Conservation (phyloP, 2,329 filamentous ascomycete genomes). For the Penicillium sp. region DNA sequence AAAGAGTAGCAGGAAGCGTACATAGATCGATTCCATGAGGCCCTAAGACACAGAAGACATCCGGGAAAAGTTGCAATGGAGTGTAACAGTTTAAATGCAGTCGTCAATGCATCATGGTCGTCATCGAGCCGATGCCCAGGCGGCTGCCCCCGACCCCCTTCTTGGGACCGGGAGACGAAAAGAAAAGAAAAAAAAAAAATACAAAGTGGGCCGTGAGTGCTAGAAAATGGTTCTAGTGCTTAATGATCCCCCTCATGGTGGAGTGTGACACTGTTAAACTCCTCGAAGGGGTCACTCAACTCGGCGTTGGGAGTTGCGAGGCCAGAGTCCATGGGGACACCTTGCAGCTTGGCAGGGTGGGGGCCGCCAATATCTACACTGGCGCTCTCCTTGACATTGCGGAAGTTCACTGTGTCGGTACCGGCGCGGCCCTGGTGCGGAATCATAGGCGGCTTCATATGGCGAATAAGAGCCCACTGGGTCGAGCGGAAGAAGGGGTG, state of each 20-base stretch:
- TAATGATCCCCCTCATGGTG: constrained; percentile 84
- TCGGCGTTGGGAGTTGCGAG: constrained; percentile 84
- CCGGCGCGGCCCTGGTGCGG: constrained; percentile 81
- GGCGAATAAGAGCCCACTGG: constrained; percentile 94
- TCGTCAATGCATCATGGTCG: constrained; percentile 42
- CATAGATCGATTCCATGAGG: constrained; percentile 19
- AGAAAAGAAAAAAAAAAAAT: constrained; percentile 13
- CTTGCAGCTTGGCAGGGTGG: constrained; percentile 60
- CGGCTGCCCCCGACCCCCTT: constrained; percentile 18
- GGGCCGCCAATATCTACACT: constrained; percentile 72
- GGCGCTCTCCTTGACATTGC: constrained; percentile 95
- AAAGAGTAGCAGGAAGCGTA: constrained; percentile 11
- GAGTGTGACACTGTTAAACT: constrained; percentile 97
- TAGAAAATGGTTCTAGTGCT: constrained; percentile 3
- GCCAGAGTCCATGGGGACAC: constrained; percentile 84
- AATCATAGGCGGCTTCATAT: constrained; percentile 97
- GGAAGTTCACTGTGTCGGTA: constrained; percentile 94
- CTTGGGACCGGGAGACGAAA: constrained; percentile 15
- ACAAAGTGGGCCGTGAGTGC: constrained; percentile 13
- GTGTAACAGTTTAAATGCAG: constrained; percentile 28
- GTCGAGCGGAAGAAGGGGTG: constrained; percentile 96
- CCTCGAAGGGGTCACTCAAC: constrained; percentile 87
- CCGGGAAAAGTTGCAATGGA: constrained; percentile 26
- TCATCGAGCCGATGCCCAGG: constrained; percentile 33
- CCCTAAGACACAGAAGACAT: constrained; percentile 32